Evolutionary conservation across 202 grass and related monocot species (phyloP), one percentile per base, ranked within the genome.

Genomic region (Eragrostis tef): DNA sequence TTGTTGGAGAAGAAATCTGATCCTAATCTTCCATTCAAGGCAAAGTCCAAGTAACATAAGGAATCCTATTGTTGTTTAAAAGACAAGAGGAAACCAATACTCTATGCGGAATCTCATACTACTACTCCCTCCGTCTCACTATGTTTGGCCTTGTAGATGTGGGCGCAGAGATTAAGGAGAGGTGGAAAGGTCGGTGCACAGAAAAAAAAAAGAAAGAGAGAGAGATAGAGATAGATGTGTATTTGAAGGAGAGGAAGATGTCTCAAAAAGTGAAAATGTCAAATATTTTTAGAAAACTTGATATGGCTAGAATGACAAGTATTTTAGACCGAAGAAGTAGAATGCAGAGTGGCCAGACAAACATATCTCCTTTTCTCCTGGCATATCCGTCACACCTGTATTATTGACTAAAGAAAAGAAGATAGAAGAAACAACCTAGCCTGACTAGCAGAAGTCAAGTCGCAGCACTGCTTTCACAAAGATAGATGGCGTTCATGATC

Each of bases 401-500:
- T 13, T 49, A 16, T 65, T 67, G 70, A n/a, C 17, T 3, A 31
- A 81, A 39, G 5, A 39, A 10, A 60, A 60, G 2, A 45, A 59
- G 2, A 59, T 24, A 10, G 20, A 59, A 4, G 0, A 0, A 15
- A 72, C 67, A 66, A 9, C 16, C 21, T 24, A 70, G 15, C 4
- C 6, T 60, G 12, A 50, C 53, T 62, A 39, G 12, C 13, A 56
- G 64, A 76, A n/a, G n/a, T n/a, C n/a, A n/a, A n/a, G 24, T 11
- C 13, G n/a, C 15, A 51, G 25, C 3, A 4, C 25, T 6, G 21
- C 25, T 51, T 70, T 70, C 31, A 81, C 71, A 87, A 67, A 41
- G 21, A 41, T 50, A 34, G 11, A 22, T 34, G 65, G 22, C 19
- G 66, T 71, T 71, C 65, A 54, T 65, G 73, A 72, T 72, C 79